phyloP scores from a whole-genome alignment of 179 eudicot genomes.

The Vitellaria paradoxa region DNA sequence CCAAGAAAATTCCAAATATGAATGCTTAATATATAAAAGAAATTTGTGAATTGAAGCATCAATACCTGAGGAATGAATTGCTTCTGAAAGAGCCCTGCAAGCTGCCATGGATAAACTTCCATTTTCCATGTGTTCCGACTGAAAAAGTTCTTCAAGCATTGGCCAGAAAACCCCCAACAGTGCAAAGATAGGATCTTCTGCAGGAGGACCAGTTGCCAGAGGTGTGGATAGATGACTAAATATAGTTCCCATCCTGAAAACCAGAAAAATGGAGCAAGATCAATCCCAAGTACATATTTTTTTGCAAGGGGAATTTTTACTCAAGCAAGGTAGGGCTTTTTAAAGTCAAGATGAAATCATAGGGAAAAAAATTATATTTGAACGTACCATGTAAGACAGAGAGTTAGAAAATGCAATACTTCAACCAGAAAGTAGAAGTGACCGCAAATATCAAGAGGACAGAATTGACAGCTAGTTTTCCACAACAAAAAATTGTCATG shows the following conservation, averaged over 20 bases:
- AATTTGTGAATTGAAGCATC: constrained; percentile 8
- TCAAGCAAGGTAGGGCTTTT: background rate
- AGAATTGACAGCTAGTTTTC: background rate
- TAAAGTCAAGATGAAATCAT: constrained; percentile 4
- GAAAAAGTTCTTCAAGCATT: constrained; percentile 79
- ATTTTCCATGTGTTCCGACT: constrained; percentile 74
- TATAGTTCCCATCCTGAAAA: constrained; percentile 79
- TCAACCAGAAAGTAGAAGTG: background rate
- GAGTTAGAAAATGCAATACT: background rate
- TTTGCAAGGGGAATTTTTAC: background rate
- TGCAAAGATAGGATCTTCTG: constrained; percentile 58
- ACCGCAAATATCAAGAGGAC: background rate
- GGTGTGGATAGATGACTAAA: constrained; percentile 69
- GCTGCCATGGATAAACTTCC: constrained; percentile 73
- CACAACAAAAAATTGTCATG: background rate
- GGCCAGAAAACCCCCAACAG: constrained; percentile 87
- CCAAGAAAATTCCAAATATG: background rate
- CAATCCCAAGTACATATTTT: constrained; percentile 2
- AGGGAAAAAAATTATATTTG: background rate
- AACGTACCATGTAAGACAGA: background rate
- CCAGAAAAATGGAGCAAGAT: constrained; percentile 12
- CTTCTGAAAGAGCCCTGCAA: constrained; percentile 89
- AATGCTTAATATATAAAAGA: background rate
- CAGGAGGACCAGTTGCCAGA: constrained; percentile 34
- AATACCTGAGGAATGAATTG: constrained; percentile 86